Evolutionary conservation across 371 early-diverging fungal genomes (phyloP).

Genomic region (Mortierella sp.): DNA sequence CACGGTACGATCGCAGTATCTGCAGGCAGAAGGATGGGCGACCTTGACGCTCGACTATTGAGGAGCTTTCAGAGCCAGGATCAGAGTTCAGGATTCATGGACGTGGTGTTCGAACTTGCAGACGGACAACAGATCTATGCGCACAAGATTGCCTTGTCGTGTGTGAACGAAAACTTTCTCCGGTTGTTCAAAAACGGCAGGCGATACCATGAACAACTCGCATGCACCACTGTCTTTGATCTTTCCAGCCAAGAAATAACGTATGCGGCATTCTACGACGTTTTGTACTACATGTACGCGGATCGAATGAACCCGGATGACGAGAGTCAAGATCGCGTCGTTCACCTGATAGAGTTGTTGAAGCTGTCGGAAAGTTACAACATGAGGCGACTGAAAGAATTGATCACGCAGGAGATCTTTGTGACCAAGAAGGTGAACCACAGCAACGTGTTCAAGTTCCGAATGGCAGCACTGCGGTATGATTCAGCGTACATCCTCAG

Average conservation of each 20-base stretch:
- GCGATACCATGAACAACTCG: conserved; percentile 1
- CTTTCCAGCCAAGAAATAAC: background rate
- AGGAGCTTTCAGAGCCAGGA: conserved; percentile 30
- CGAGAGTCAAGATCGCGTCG: conserved; percentile 5
- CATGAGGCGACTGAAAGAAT: conserved; percentile 6
- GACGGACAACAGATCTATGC: conserved; percentile 13
- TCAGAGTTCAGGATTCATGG: conserved; percentile 31
- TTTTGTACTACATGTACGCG: conserved; percentile 33
- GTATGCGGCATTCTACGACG: conserved; percentile 23
- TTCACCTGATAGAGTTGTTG: conserved; percentile 23
- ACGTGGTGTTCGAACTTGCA: conserved; percentile 20
- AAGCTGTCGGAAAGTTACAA: conserved; percentile 9
- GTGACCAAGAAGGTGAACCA: background rate
- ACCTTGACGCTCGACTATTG: conserved; percentile 1
- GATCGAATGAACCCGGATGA: background rate
- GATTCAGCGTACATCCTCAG: conserved; percentile 5
- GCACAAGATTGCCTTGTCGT: conserved; percentile 28
- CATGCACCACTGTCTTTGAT: conserved; percentile 14
- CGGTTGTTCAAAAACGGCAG: conserved; percentile 11
- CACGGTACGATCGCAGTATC: conserved; percentile 17
- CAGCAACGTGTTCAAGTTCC: conserved; percentile 21
- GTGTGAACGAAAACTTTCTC: conserved; percentile 16
- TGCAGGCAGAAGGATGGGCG: conserved; percentile 3
- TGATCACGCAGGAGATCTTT: conserved; percentile 20
- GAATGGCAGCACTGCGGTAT: background rate